Evolutionary conservation across 2,329 filamentous ascomycete genomes (phyloP), one percentile per base, ranked within the genome.

Genomic region (Talaromyces islandicus): DNA sequence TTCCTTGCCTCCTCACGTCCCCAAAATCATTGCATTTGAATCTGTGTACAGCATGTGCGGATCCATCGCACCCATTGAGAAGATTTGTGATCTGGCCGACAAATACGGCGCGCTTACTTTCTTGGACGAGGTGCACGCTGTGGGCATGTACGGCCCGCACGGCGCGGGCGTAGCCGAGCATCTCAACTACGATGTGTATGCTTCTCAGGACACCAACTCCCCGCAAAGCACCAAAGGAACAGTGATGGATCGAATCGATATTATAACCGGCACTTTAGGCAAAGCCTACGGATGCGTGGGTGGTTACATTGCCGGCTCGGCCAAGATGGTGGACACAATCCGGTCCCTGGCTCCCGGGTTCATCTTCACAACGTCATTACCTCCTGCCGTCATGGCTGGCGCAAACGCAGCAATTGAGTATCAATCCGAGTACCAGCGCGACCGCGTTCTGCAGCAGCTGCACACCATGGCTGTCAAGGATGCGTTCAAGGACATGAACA

Each of bases 41-140:
- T 96, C 92, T 30, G 94, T 99, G 3, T 99, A 99, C 80, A 96
- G 92, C 80, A 99, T 99, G 94, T 99, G 94, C 73, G 94, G 94
- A 64, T 96, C 92, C 17, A 91, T 99, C 72, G 94, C 92, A 0
- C 94, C 94, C 0, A 99, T 99, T 67, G 91, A 92, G 77, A 88
- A 88, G 71, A 97, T 99, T 64, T 97, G 93, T 74, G 92, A 99
- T 73, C 80, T 99, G 58, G 93, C 94, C 10, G 92, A 97, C 64
- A 97, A 96, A 80, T 99, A 99, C 73, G 94, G 94, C 61, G 94
- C 94, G 43, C 87, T 99, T 65, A 99, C 94, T 68, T 99, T 99
- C 76, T 82, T 97, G 73, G 94, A 99, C 73, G 94, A 99, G 85
- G 94, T 99, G 63, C 94, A 99, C 78, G 94, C 94, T 51, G 94